Evolutionary conservation across 768 basidiomycete species (phyloP).

Genomic region (Clitopilus passeckerianus): DNA sequence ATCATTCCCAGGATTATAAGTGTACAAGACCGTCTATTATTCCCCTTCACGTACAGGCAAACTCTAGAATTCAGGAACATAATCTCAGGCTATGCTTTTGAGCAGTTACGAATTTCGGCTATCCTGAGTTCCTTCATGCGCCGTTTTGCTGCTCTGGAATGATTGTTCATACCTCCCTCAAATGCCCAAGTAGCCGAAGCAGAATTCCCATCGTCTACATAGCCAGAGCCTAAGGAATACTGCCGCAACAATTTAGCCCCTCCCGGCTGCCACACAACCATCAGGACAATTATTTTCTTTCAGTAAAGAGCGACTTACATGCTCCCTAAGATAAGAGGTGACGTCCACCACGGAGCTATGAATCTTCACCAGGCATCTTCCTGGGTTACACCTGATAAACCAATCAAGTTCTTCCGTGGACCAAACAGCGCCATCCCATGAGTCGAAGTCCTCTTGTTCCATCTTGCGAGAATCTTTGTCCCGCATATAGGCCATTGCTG

Average conservation of each 20-base stretch:
- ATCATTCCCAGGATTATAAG: not conserved
- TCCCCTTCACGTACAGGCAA: no score
- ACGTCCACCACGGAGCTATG: conserved; percentile 60
- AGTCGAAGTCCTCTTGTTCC: conserved; percentile 10
- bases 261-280: conserved; percentile 45
- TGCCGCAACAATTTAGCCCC: conserved; percentile 48
- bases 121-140: conserved; percentile 44
- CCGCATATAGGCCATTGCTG: conserved; percentile 44
- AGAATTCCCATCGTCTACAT: conserved; percentile 9
- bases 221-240: conserved; percentile 32
- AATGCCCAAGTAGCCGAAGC: conserved; percentile 60
- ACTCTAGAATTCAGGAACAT: no score
- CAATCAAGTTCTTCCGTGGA: conserved; percentile 24
- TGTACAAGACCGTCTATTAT: no score
- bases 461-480: conserved; percentile 25
- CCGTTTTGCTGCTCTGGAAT: conserved; percentile 52
- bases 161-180: conserved; percentile 68
- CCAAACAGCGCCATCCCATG: conserved; percentile 40
- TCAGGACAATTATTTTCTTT: not conserved
- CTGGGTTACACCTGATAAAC: conserved; percentile 23
- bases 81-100: no score
- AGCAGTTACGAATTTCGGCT: conserved; percentile 27
- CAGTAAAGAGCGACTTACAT: conserved; percentile 39
- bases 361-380: conserved; percentile 48
- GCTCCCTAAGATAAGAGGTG: conserved; percentile 56